A percentile compares a stretch with the other conserved stretches of the same genome.
Conservation (phyloP, 768 basidiomycete genomes). For the Auriscalpium orientale region DNA sequence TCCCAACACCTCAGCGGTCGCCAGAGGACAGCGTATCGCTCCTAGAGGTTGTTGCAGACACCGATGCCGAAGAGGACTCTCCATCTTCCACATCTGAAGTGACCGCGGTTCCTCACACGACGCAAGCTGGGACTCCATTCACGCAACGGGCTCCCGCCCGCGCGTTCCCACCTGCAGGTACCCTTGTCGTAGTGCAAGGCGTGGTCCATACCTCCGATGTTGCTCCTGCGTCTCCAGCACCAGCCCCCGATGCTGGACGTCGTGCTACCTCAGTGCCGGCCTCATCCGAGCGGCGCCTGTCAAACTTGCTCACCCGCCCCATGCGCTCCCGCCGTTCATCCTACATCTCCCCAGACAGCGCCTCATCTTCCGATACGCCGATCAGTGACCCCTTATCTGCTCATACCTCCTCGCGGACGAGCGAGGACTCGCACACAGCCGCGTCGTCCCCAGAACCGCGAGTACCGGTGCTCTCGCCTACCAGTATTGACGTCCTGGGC, state of each 20-base stretch:
- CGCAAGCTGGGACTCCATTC: constrained; percentile 5
- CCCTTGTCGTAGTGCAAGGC: constrained; percentile 77
- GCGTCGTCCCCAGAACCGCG: constrained; percentile 6
- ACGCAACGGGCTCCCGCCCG: constrained; percentile 22
- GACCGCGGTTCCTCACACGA: background rate
- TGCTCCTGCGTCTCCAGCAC: constrained; percentile 21
- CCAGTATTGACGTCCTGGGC: constrained; percentile 75
- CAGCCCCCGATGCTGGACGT: constrained; percentile 4
- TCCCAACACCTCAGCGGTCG: background rate
- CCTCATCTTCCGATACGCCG: constrained; percentile 4
- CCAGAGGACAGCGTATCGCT: background rate
- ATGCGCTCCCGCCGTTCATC: constrained; percentile 14
- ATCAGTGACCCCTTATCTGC: constrained; percentile 1
- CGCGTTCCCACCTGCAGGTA: constrained; percentile 66
- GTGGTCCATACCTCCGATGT: constrained; percentile 74
- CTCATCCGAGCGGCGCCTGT: constrained; percentile 3
- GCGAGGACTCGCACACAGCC: background rate
- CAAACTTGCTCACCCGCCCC: constrained; percentile 7
- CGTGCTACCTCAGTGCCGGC: constrained; percentile 5
- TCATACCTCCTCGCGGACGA: constrained; percentile 1
- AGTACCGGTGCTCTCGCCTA: constrained; percentile 44
- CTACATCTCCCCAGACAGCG: constrained; percentile 7
- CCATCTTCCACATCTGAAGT: background rate
- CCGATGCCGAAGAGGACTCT: background rate
- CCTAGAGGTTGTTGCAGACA: background rate